Base-by-base conservation (phyloP, 1,139 yeast genomes). In the Saccharomyces hybrid region DNA sequence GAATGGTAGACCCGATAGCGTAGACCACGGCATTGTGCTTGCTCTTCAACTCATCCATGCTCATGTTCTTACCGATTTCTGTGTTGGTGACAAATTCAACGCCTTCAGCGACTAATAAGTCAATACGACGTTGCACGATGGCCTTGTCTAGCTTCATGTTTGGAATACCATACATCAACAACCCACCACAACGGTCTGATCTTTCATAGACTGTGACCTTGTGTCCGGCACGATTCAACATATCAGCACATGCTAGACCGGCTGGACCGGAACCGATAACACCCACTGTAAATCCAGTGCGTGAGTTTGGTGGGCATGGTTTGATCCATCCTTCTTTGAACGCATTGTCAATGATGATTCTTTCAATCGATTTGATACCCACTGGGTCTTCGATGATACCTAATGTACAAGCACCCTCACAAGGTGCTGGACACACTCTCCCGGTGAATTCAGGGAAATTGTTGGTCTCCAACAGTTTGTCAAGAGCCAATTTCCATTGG, bases 401-500 rank as follows among this genome's bases (percentile, higher is more conserved):
- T 67, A 93, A 80, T 50, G 90, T 95, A 80, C 99, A 93, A 3
- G 98, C 97, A 65, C 97, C 98, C 72, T 90, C 96, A 78, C 99
- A 93, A 62, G 99, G 99, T 61, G 99, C 99, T 41, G 99, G 99
- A 75, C 99, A 93, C 62, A 93, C 93, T 75, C 97, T 85, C 61
- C 97, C 97, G 57, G 98, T 93, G 69, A 93, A 91, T 75, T 93
- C 99, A 20, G 99, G 98, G 86, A 93, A 93, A 75, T 93, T 93
- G 76, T 93, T 93, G 61, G 99, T 93, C 91, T 90, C 93, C 70
- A 88, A 75, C 71, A 93, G 79, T 67, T 97, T 82, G 70, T 91
- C 95, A 67, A 90, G 79, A 25, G 99, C 99, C 67, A 89, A 91
- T 69, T 78, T 84, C 98, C 98, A 93, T 71, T 93, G 85, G 73